Conservation (phyloP, 163 green algal species). For the Chloroidium sp. region DNA sequence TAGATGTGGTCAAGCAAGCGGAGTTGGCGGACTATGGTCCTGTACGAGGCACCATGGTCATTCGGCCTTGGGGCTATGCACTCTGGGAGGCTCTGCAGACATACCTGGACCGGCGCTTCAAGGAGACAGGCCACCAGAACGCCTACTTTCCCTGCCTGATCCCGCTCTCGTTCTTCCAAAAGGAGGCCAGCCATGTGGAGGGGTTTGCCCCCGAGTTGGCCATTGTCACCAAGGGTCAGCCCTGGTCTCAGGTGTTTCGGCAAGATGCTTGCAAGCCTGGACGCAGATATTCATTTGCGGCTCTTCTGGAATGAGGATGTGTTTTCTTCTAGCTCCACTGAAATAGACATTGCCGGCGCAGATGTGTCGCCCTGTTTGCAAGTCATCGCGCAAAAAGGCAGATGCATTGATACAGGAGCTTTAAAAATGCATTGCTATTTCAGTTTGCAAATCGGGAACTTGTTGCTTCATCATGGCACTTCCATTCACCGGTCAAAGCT, state of each 20-base stretch:
- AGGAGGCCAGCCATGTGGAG: conserved; percentile 97
- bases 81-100: conserved; percentile 71
- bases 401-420: too few relatives aligned
- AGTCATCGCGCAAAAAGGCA: too few relatives aligned
- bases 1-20: conserved; percentile 89
- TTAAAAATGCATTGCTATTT: too few relatives aligned
- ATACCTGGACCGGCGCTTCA: conserved; percentile 81
- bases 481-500: not conserved
- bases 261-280: too few relatives aligned
- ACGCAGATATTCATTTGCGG: too few relatives aligned
- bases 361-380: too few relatives aligned
- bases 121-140: conserved; percentile 84
- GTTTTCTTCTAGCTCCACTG: too few relatives aligned
- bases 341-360: too few relatives aligned
- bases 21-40: conserved; percentile 97
- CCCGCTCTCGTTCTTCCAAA: conserved; percentile 92
- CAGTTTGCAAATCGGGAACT: too few relatives aligned
- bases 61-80: conserved; percentile 88
- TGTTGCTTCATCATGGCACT: not conserved
- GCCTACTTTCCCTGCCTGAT: conserved; percentile 99
- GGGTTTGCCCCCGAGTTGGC: conserved; percentile 97
- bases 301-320: too few relatives aligned
- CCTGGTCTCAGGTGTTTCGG: not conserved
- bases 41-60: conserved; percentile 94
- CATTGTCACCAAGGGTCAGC: conserved; percentile 83